Percentiles rank a stretch among this genome's conserved stretches.
Conservation (phyloP, 352 stramenopile genomes). For the Phytophthora foliorum region DNA sequence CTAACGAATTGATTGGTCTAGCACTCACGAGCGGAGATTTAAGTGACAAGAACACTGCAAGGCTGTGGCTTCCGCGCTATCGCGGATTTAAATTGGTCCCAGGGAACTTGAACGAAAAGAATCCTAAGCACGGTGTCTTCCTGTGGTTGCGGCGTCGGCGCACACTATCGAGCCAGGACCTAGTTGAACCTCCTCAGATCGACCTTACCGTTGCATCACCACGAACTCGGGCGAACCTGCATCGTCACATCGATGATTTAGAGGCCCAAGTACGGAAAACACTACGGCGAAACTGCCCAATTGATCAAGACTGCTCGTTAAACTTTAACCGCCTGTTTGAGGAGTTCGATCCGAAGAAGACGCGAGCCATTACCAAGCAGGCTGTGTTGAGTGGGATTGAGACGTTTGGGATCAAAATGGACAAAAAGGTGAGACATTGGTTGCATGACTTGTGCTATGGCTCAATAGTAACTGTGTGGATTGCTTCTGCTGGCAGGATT, state of each 20-base stretch:
- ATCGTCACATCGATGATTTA: constrained; percentile 70
- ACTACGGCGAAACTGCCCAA: constrained; percentile 73
- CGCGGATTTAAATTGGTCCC: constrained; percentile 80
- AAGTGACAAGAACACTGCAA: constrained; percentile 70
- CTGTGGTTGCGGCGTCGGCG: constrained; percentile 68
- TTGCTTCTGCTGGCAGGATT: constrained; percentile 48
- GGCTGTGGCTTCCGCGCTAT: constrained; percentile 73
- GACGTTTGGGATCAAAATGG: constrained; percentile 79
- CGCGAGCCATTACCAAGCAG: constrained; percentile 56
- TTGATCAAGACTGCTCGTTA: constrained; percentile 79
- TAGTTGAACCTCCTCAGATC: constrained; percentile 58
- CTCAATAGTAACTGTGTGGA: background rate
- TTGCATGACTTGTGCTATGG: background rate
- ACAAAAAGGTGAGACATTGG: constrained; percentile 61
- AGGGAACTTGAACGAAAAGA: constrained; percentile 79
- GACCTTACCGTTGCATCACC: constrained; percentile 53
- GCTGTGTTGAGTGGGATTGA: constrained; percentile 60
- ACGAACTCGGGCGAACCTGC: constrained; percentile 47
- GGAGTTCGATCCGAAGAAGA: constrained; percentile 81
- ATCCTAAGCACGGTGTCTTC: constrained; percentile 61
- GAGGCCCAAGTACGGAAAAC: constrained; percentile 78
- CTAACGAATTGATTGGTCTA: constrained; percentile 74
- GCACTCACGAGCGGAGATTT: constrained; percentile 72
- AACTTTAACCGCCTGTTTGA: constrained; percentile 84
- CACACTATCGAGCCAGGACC: constrained; percentile 46